Evolutionary conservation across 1,284 basidiomycete species (phyloP), one percentile per base, ranked within the genome.

Genomic region (Fomitopsis schrenkii): DNA sequence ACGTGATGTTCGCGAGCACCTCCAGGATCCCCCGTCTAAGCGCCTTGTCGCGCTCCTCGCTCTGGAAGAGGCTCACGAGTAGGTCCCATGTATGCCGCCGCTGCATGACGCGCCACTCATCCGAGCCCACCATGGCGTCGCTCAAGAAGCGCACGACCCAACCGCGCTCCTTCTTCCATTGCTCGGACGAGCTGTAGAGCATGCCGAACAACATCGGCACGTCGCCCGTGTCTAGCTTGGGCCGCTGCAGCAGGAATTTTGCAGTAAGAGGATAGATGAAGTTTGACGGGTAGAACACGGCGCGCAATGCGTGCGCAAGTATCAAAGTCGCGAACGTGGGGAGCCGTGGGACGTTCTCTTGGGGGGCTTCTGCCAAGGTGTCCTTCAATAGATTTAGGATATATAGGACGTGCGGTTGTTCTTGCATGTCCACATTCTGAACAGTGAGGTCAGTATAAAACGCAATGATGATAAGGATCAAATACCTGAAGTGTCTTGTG

Each of bases 111-210:
- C 80, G 81, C 94, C 95, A 97, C 68, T 97, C 95, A 59, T 84
- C 81, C 0, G 79, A 78, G 40, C 84, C 83, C 60, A 81, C 79
- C 80, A 94, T 87, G 0, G 91, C 92, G 67, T 97, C 94, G 0
- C 88, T 80, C 41, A 98, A 75, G 72, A 95, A 91, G 46, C 88
- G 82, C 46, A 98, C 76, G 55, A 98, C 95, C 95, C 95, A 98
- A 2, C 80, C 80, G 22, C 94, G 81, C 69, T 98, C 94, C 70
- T 87, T 89, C 75, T 87, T 90, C 86, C 91, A 93, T 35, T 91
- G 65, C 26, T 73, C 88, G 48, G 88, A 87, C 1, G 87, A 80
- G 68, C 87, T 89, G 72, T 95, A 97, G 2, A 98, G 79, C 85
- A 95, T 88, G 12, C 82, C 81, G 73, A 92, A 94, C 40, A 97